Evolutionary conservation across 169 alveolate genomes (phyloP), one percentile per base, ranked within the genome.

Genomic region (Sarcocystis neurona): DNA sequence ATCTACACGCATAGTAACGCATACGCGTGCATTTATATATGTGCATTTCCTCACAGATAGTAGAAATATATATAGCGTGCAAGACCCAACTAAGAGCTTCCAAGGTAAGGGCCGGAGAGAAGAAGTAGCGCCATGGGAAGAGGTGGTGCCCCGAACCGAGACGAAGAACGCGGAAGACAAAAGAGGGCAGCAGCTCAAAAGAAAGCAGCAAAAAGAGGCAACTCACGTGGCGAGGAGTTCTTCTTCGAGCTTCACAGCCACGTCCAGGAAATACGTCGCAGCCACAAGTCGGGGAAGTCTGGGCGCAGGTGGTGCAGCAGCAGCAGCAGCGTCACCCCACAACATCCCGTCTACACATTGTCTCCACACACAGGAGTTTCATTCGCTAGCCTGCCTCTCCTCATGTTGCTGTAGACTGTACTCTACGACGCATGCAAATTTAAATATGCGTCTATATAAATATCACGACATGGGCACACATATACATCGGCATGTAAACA

Each of bases 221-320:
- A 48, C 6, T 6, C 39, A 63, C 75, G 41, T 72, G 39, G 82
- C 72, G 79, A 60, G 32, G 63, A 53, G 66, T 41, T 87, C 91
- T 10, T 53, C 84, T 53, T 87, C 91, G 70, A 87, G 58, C 50
- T 75, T 82, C 4, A 87, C 66, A 50, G 75, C 30, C 34, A 87
- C 85, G 46, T 63, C 66, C 32, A 87, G 70, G 37, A 87, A 53
- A 18, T 74, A 77, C 74, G 75, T 37, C 1, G 91, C 91, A 74
- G 91, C 91, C 37, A 87, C 80, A 23, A 75, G 87, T 27, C 15
- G 43, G 32, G 91, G 91, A 3, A 72, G 34, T 32, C 82, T 72
- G 82, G 12, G 41, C 58, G 46, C 6, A 72, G 18, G 53, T 39
- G 34, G 23, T 1, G 66, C 30, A 53, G 66, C 66, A 53, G 30